These are phyloP conservation scores for Diplodia sapinea DNA, from an alignment of 2,329 filamentous ascomycete species.

Conservation along the genomic window DNA sequence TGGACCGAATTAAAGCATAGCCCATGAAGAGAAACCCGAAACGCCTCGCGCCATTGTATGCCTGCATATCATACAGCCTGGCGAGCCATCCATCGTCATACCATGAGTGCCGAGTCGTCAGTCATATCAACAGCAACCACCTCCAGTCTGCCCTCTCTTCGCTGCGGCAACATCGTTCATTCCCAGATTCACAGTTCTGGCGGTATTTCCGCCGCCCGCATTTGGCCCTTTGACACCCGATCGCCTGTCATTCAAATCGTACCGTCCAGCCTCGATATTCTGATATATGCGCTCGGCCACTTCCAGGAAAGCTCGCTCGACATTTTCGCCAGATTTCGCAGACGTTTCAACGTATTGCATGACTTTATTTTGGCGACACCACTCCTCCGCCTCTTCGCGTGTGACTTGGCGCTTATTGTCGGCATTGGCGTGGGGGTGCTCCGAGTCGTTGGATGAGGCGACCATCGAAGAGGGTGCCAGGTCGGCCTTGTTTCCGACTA, in stretches of 20 bases:
- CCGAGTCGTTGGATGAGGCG: conserved; percentile 32
- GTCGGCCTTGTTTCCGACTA: conserved; percentile 96
- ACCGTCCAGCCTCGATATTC: conserved; percentile 93
- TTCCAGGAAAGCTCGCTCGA: conserved; percentile 90
- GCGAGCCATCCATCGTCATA: conserved; percentile 1
- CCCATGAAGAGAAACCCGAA: conserved; percentile 1
- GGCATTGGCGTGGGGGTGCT: conserved; percentile 40
- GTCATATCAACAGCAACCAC: conserved; percentile 32
- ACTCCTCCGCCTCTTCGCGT: conserved; percentile 81
- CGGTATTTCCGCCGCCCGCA: conserved; percentile 55
- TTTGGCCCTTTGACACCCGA: conserved; percentile 82
- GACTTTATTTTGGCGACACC: conserved; percentile 84
- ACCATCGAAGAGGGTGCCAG: conserved; percentile 62
- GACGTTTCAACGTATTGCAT: conserved; percentile 95
- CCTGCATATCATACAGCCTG: conserved; percentile 18
- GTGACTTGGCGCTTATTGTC: conserved; percentile 79
- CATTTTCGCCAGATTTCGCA: conserved; percentile 92
- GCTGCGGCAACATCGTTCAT: conserved; percentile 47
- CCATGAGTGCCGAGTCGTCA: background rate
- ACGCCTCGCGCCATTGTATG: conserved; percentile 26
- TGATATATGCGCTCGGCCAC: conserved; percentile 95
- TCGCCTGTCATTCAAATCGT: conserved; percentile 90
- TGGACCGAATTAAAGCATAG: conserved; percentile 1
- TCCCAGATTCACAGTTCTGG: conserved; percentile 52
- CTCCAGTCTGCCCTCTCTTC: conserved; percentile 40